Evolutionary conservation across 495 filamentous ascomycete species (phyloP).

Genomic region (Neurospora discreta): DNA sequence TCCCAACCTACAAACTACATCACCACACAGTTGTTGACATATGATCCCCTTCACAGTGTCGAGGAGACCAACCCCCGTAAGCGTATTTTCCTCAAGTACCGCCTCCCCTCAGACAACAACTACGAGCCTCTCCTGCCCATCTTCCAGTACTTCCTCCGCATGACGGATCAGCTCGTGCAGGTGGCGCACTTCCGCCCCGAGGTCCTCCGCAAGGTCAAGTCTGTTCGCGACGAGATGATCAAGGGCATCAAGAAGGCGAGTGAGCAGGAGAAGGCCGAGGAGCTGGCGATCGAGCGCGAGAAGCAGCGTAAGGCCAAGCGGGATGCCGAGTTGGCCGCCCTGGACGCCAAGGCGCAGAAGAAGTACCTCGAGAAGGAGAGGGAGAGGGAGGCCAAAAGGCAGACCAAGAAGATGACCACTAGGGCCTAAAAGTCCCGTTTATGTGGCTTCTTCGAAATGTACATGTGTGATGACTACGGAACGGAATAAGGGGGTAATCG

Average conservation of each 20-base stretch:
- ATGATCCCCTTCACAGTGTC: constrained; percentile 41
- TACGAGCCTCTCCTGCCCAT: constrained; percentile 62
- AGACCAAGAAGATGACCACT: constrained; percentile 56
- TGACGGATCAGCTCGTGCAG: constrained; percentile 68
- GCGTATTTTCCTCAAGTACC: constrained; percentile 67
- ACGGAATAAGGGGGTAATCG: background rate
- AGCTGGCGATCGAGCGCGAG: constrained; percentile 65
- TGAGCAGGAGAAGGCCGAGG: constrained; percentile 92
- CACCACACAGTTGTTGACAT: constrained; percentile 11
- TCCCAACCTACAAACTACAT: background rate
- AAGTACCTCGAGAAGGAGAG: constrained; percentile 88
- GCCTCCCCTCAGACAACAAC: constrained; percentile 52
- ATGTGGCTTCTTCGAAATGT: background rate
- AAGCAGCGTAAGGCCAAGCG: constrained; percentile 86
- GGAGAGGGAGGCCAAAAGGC: constrained; percentile 67
- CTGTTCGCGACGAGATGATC: constrained; percentile 70
- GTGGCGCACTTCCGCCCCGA: constrained; percentile 79
- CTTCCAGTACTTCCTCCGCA: constrained; percentile 71
- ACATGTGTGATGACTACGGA: background rate
- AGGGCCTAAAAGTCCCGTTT: constrained; percentile 24
- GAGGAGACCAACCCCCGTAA: constrained; percentile 79
- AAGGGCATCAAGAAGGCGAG: constrained; percentile 67
- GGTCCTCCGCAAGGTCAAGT: constrained; percentile 71
- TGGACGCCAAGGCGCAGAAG: constrained; percentile 90
- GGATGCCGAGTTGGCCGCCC: constrained; percentile 66